These are phyloP conservation scores for Cairneyella variabilis DNA, from an alignment of 495 filamentous ascomycete genomes.

Conservation along the genomic window DNA sequence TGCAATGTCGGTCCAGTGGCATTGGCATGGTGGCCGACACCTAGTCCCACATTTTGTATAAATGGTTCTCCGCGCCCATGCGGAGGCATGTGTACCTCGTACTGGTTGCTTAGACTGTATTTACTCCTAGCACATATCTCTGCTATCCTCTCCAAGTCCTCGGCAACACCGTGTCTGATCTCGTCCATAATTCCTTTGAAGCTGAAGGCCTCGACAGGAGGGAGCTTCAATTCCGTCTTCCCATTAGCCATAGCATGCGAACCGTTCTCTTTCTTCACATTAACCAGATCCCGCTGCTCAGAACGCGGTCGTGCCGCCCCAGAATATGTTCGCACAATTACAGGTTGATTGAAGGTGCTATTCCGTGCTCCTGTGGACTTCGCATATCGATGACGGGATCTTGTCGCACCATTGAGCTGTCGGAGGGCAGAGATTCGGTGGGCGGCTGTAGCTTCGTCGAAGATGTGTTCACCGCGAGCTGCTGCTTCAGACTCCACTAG, in stretches of 20 bases:
- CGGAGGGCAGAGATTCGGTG: constrained; percentile 27
- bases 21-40: constrained; percentile 8
- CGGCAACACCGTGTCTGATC: constrained; percentile 30
- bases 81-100: constrained; percentile 54
- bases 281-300: constrained; percentile 21
- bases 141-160: constrained; percentile 52
- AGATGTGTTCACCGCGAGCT: constrained; percentile 27
- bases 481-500: constrained; percentile 28
- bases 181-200: constrained; percentile 55
- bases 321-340: constrained; percentile 54
- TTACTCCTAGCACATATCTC: constrained; percentile 53
- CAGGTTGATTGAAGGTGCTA: constrained; percentile 50
- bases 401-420: constrained; percentile 26
- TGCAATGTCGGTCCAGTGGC: constrained; percentile 42
- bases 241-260: constrained; percentile 15
- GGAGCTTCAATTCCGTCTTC: constrained; percentile 33
- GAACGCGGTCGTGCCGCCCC: constrained; percentile 27
- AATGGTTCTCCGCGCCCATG: constrained; percentile 45
- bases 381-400: constrained; percentile 36
- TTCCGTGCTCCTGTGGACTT: constrained; percentile 43
- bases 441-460: constrained; percentile 26
- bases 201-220: constrained; percentile 52
- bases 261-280: constrained; percentile 24
- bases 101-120: constrained; percentile 54
- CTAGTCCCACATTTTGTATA: constrained; percentile 17